phyloP scores from a whole-genome alignment of 2,329 filamentous ascomycete genomes.

The Fusarium floridanum region DNA sequence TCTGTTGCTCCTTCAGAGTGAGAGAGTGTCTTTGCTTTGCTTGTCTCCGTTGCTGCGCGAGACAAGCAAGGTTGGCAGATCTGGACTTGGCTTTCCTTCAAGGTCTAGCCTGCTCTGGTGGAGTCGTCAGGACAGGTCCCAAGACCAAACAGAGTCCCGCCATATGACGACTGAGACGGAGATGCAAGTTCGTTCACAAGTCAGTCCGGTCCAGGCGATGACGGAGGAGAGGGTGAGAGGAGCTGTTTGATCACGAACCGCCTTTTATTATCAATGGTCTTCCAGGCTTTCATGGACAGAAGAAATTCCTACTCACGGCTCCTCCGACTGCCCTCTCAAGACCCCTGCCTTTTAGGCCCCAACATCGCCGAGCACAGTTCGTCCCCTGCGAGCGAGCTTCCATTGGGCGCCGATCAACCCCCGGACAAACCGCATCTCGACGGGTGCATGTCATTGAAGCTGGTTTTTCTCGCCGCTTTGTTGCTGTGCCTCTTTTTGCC shows the following conservation, averaged over 20 bases:
- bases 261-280: constrained; percentile 20
- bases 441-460: constrained; percentile 27
- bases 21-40: background rate
- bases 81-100: constrained; percentile 6
- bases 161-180: constrained; percentile 28
- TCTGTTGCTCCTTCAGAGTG: background rate
- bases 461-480: constrained; percentile 6
- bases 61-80: constrained; percentile 20
- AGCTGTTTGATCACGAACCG: background rate
- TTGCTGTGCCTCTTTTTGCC: background rate
- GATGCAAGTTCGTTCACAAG: background rate
- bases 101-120: background rate
- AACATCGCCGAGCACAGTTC: constrained; percentile 34
- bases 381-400: constrained; percentile 17
- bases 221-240: background rate
- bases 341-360: constrained; percentile 33
- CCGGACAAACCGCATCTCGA: constrained; percentile 30
- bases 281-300: constrained; percentile 2
- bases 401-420: constrained; percentile 40
- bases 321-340: constrained; percentile 27
- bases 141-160: constrained; percentile 21
- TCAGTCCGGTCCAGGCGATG: constrained; percentile 2
- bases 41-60: background rate
- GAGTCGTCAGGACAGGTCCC: constrained; percentile 28
- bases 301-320: constrained; percentile 17